phyloP scores from a whole-genome alignment of 139 green algal genomes.

The Tetradesmus obliquus region DNA sequence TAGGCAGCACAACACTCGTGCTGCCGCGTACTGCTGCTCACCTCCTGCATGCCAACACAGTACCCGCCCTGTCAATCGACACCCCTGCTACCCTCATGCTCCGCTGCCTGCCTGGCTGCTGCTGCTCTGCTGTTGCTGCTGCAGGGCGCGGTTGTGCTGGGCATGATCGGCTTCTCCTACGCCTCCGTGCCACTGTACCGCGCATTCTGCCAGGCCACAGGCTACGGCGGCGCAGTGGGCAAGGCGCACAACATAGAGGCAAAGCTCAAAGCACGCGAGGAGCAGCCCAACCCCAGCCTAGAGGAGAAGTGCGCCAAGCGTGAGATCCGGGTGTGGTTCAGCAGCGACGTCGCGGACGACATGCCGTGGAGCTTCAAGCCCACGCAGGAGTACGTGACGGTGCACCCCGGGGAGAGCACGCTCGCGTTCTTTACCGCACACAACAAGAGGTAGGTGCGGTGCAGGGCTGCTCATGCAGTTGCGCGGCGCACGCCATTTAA shows the following conservation, averaged over 20 bases:
- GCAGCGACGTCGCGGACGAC: constrained; percentile 88
- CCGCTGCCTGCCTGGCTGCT: not conserved
- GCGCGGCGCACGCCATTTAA: too few relatives aligned
- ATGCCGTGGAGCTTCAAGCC: constrained; percentile 96
- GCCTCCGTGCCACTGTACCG: constrained; percentile 94
- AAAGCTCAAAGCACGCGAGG: constrained; percentile 74
- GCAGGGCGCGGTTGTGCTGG: constrained; percentile 83
- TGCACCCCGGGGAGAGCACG: constrained; percentile 92
- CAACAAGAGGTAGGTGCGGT: constrained; percentile 76
- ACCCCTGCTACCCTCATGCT: not conserved
- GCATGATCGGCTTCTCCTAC: constrained; percentile 96
- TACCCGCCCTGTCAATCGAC: not conserved
- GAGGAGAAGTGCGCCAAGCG: constrained; percentile 57
- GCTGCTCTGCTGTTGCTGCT: not conserved
- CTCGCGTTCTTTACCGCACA: constrained; percentile 98
- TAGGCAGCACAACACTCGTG: not conserved
- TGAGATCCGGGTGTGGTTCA: constrained; percentile 89
- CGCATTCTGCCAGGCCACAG: constrained; percentile 90
- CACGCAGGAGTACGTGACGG: constrained; percentile 79
- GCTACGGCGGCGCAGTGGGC: constrained; percentile 87
- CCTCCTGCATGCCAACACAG: not conserved
- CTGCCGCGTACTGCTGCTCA: not conserved
- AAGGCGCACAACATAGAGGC: constrained; percentile 81
- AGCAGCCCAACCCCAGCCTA: constrained; percentile 64
- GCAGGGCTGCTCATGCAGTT: not conserved